Evolutionary conservation across 2,329 filamentous ascomycete species (phyloP).

Genomic region (Coniella lustricola): DNA sequence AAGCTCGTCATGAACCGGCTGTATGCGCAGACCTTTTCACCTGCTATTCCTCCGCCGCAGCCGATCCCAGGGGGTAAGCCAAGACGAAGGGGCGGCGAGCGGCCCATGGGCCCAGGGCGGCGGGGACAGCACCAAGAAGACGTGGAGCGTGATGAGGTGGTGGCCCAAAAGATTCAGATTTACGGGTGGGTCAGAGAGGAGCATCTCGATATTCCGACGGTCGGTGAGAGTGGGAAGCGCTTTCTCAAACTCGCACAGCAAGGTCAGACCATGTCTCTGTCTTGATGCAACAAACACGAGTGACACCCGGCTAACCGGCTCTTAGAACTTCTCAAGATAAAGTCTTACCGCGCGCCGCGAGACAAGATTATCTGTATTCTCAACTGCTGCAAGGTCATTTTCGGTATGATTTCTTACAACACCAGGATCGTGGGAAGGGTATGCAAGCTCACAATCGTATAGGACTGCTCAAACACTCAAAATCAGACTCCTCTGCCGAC

Average conservation of each 20-base stretch:
- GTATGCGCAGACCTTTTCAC: slow-evolving; percentile 93
- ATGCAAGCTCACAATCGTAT: not conserved
- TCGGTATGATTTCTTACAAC: slow-evolving; percentile 53
- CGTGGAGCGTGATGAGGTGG: slow-evolving; percentile 90
- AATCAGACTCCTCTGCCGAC: slow-evolving; percentile 90
- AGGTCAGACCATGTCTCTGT: slow-evolving; percentile 36
- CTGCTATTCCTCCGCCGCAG: slow-evolving; percentile 77
- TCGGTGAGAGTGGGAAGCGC: slow-evolving; percentile 78
- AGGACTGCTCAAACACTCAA: slow-evolving; percentile 85
- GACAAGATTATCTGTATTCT: slow-evolving; percentile 98
- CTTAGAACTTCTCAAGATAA: slow-evolving; percentile 89
- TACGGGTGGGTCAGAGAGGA: slow-evolving; percentile 93
- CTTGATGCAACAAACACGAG: too few relatives aligned
- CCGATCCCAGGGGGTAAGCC: slow-evolving; percentile 63
- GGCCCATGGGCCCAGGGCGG: slow-evolving; percentile 70
- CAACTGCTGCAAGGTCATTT: slow-evolving; percentile 99
- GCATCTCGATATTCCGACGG: slow-evolving; percentile 83
- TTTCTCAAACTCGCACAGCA: slow-evolving; percentile 88
- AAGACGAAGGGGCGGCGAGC: slow-evolving; percentile 61
- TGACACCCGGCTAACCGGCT: not conserved
- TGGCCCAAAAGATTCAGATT: slow-evolving; percentile 93
- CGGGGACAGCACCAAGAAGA: slow-evolving; percentile 96
- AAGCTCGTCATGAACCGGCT: slow-evolving; percentile 98
- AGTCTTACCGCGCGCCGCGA: slow-evolving; percentile 89
- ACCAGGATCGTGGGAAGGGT: not conserved